Evolutionary conservation across 2,329 filamentous ascomycete species (phyloP).

Genomic region (Elsinoe fawcettii): DNA sequence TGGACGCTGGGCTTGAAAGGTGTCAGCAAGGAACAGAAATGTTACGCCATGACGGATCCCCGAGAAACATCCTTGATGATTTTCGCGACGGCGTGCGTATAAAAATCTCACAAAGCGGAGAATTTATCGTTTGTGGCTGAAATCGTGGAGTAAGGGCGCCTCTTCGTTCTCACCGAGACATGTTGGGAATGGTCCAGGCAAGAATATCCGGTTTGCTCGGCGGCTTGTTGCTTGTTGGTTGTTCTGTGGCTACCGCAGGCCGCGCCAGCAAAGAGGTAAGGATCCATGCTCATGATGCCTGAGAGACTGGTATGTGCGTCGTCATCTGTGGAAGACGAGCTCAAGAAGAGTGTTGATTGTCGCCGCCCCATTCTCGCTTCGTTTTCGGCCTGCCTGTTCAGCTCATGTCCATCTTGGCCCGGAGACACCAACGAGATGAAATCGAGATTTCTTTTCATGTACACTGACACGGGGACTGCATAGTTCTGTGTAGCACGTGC

Average conservation of each 20-base stretch:
- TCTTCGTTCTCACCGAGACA: background rate
- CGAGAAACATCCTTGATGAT: slow-evolving; percentile 7
- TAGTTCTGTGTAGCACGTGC: background rate
- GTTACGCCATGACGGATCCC: background rate
- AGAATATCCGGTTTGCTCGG: background rate
- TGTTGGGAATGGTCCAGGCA: background rate
- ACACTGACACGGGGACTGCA: background rate
- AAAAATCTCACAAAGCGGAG: background rate
- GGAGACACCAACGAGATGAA: background rate
- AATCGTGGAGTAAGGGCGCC: slow-evolving; percentile 6
- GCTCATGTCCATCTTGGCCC: background rate
- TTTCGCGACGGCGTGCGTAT: slow-evolving; percentile 9
- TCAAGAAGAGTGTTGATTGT: background rate
- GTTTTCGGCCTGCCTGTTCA: background rate
- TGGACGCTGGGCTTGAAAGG: no score
- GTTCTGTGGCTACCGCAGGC: background rate
- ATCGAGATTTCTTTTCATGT: slow-evolving; percentile 4
- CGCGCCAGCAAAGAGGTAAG: background rate
- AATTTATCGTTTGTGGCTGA: slow-evolving; percentile 6
- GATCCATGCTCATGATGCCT: background rate
- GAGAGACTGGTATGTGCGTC: background rate
- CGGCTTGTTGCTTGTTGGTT: background rate
- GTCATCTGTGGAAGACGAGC: background rate
- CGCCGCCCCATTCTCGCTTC: background rate
- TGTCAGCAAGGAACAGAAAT: no score